Base-by-base conservation (phyloP, 257 asterid genomes). In the Fraxinus quadrangulata region DNA sequence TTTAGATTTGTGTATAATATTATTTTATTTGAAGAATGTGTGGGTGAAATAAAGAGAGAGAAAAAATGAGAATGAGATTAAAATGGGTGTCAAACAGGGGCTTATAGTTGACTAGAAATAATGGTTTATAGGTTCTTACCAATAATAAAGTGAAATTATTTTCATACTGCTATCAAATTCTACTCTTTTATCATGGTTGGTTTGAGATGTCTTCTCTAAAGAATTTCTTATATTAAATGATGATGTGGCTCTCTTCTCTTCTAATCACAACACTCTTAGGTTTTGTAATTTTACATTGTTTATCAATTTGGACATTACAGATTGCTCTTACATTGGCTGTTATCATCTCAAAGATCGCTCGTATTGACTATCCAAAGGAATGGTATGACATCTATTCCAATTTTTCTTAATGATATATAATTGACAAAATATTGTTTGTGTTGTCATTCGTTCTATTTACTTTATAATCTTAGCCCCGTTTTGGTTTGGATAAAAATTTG, bases 341-440 rank as follows among this genome's bases (percentile, higher is more conserved):
- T 82, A 80, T 96, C 76, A 85, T 96, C 77, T 96, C 99, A 30
- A 96, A 92, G 85, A 92, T 96, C 65, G 98, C 99, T 83, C 97
- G 99, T 72, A 87, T 96, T 37, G 99, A 96, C 90, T 96, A 92
- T 83, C 97, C 99, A 72, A 96, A 81, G 85, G 98, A 96, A 82
- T 96, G 99, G 99, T 96, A 89, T 65, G 82, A 54, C 17, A 33
- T 83, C 74, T 78, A 84, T 75, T 47, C 67, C 72, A 71, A 66
- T 77, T 75, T 74, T 42, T 13, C 51, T 11, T 42, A 11, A 12
- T 42, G 51, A 42, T 11, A 13, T 42, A 42, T 42, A 42, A 42
- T 11, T 2, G 51, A 2, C 17, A 42, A 42, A 42, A 63, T 56
- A 34, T 69, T 74, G 30, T 39, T 59, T 34, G 23, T 19, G 24